These are phyloP conservation scores for Picea engelmannii DNA, from an alignment of 83 land plant genomes.

Conservation along the genomic window DNA sequence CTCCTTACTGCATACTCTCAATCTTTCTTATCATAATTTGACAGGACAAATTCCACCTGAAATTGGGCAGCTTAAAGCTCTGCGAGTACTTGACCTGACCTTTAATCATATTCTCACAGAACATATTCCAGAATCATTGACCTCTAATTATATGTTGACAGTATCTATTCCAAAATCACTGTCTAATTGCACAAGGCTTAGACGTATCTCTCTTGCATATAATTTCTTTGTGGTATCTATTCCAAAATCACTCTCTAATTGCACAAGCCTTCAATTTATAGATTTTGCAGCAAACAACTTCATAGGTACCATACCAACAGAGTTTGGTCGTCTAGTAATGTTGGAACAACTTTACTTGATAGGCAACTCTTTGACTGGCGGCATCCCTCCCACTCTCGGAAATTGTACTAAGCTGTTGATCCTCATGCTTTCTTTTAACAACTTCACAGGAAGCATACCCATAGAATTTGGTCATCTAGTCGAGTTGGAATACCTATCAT, in stretches of 20 bases:
- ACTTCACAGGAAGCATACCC: no score
- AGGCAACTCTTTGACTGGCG: slow-evolving; percentile 39
- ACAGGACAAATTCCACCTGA: no score
- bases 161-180: slow-evolving; percentile 23
- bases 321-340: slow-evolving; percentile 21
- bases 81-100: no score
- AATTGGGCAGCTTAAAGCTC: no score
- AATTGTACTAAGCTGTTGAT: slow-evolving; percentile 25
- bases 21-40: no score
- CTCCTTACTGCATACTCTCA: no score
- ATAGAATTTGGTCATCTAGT: background rate
- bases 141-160: slow-evolving; percentile 24
- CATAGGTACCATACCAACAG: slow-evolving; percentile 39
- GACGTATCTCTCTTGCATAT: slow-evolving; percentile 27
- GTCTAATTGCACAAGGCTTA: slow-evolving; percentile 17
- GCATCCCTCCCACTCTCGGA: slow-evolving; percentile 39
- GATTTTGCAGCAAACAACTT: slow-evolving; percentile 52
- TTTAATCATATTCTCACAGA: background rate
- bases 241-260: slow-evolving; percentile 25
- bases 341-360: slow-evolving; percentile 34
- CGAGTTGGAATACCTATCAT: no score
- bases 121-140: slow-evolving; percentile 11
- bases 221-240: slow-evolving; percentile 42
- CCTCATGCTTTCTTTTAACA: no score
- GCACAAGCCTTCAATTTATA: slow-evolving; percentile 31